phyloP scores from a whole-genome alignment of 2,329 filamentous ascomycete genomes.

The Neopestalotiopsis sp. region DNA sequence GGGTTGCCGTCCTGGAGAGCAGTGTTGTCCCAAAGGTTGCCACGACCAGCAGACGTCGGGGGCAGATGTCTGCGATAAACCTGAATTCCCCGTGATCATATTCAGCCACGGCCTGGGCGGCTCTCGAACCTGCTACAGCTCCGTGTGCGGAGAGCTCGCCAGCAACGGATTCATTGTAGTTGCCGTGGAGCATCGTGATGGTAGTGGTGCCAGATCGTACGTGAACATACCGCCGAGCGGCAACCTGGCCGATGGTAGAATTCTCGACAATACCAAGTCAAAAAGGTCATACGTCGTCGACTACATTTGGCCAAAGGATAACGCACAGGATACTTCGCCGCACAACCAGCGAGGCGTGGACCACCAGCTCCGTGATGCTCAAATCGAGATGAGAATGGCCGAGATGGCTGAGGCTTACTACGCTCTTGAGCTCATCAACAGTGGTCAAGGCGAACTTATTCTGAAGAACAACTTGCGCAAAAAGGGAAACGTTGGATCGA shows the following conservation, averaged over 20 bases:
- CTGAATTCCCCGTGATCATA: slow-evolving; percentile 65
- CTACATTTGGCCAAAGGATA: slow-evolving; percentile 67
- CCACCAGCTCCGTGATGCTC: slow-evolving; percentile 61
- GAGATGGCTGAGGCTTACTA: slow-evolving; percentile 69
- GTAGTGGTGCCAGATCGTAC: slow-evolving; percentile 65
- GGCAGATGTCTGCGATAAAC: slow-evolving; percentile 32
- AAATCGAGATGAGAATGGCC: slow-evolving; percentile 66
- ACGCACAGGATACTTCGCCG: slow-evolving; percentile 55
- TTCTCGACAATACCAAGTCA: slow-evolving; percentile 39
- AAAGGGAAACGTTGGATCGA: slow-evolving; percentile 63
- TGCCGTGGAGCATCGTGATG: slow-evolving; percentile 69
- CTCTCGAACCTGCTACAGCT: slow-evolving; percentile 66
- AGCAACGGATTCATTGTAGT: slow-evolving; percentile 71
- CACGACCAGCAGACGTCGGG: slow-evolving; percentile 27
- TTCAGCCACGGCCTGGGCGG: slow-evolving; percentile 73
- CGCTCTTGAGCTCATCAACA: slow-evolving; percentile 59
- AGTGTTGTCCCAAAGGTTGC: slow-evolving; percentile 25
- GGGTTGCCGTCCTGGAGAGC: slow-evolving; percentile 54
- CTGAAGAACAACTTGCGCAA: slow-evolving; percentile 58
- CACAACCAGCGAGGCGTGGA: slow-evolving; percentile 67
- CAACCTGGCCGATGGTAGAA: slow-evolving; percentile 37
- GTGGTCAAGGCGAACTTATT: slow-evolving; percentile 58
- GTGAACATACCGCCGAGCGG: slow-evolving; percentile 59
- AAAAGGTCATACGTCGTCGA: slow-evolving; percentile 57
- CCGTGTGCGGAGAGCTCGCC: slow-evolving; percentile 69